Conservation (phyloP, 441 rosid species). For the Hura crepitans region DNA sequence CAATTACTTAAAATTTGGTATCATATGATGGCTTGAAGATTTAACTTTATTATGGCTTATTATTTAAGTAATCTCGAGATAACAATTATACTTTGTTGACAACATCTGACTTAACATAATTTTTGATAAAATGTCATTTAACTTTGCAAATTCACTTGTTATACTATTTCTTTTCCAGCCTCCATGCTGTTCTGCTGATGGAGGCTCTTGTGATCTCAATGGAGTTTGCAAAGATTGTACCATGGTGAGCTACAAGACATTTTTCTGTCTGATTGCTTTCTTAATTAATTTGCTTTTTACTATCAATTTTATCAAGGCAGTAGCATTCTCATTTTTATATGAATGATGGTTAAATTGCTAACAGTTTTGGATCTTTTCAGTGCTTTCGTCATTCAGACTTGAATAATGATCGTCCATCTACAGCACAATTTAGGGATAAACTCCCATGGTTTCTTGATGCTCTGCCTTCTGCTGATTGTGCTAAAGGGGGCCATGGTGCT, state of each 20-base stretch:
- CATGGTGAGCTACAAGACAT: slow-evolving; percentile 53
- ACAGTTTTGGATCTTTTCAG: slow-evolving; percentile 41
- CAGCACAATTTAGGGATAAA: slow-evolving; percentile 78
- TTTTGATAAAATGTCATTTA: background rate
- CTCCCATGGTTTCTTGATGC: slow-evolving; percentile 97
- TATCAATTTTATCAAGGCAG: slow-evolving; percentile 5
- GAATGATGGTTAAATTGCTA: slow-evolving; percentile 15
- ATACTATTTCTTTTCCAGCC: slow-evolving; percentile 40
- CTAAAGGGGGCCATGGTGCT: slow-evolving; percentile 99
- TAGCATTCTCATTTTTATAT: slow-evolving; percentile 15
- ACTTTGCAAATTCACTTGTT: background rate
- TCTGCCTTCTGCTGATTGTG: slow-evolving; percentile 95
- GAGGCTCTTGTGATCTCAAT: slow-evolving; percentile 52
- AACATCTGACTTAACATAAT: background rate
- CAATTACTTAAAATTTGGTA: background rate
- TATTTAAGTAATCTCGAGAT: background rate
- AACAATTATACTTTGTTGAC: background rate
- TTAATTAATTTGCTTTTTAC: slow-evolving; percentile 5
- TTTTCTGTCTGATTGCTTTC: background rate
- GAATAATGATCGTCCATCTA: slow-evolving; percentile 79
- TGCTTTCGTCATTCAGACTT: slow-evolving; percentile 95
- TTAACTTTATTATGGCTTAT: background rate
- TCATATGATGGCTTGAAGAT: background rate
- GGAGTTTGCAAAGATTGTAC: slow-evolving; percentile 96
- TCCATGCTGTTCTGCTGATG: slow-evolving; percentile 73